Conservation (phyloP, 2,329 filamentous ascomycete genomes). For the Pestalotiopsis sp. region DNA sequence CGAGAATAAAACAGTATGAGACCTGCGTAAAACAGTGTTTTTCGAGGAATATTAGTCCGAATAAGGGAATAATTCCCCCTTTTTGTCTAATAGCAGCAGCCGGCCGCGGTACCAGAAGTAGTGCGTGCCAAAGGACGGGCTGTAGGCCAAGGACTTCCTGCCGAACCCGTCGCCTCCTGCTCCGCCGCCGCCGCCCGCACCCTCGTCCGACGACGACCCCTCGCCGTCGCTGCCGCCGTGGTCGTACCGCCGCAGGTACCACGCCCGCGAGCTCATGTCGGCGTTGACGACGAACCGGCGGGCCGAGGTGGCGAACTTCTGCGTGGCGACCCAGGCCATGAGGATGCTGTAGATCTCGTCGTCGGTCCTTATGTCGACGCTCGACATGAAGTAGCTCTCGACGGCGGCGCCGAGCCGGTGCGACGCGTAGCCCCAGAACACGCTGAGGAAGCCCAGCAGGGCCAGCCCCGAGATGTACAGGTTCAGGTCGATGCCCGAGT, state of each 20-base stretch:
- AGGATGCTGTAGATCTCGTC: conserved; percentile 76
- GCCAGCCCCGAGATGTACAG: conserved; percentile 63
- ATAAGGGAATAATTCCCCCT: too few species aligned
- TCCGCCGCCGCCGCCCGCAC: conserved; percentile 43
- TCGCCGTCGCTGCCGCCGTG: conserved; percentile 38
- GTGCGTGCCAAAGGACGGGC: conserved; percentile 68
- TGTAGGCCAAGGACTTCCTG: conserved; percentile 60
- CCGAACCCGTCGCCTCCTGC: conserved; percentile 35
- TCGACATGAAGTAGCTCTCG: conserved; percentile 62
- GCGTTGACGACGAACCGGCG: conserved; percentile 69
- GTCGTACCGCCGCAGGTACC: conserved; percentile 47
- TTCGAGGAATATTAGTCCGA: background rate
- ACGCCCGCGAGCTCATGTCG: conserved; percentile 56
- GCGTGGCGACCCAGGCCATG: conserved; percentile 69
- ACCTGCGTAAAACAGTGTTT: background rate
- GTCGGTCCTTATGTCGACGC: conserved; percentile 67
- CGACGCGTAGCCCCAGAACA: conserved; percentile 56
- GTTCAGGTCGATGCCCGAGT: conserved; percentile 64
- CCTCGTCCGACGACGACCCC: conserved; percentile 35
- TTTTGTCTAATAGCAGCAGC: conserved; percentile 44
- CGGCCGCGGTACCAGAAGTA: conserved; percentile 68
- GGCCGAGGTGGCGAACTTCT: conserved; percentile 61
- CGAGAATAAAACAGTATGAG: background rate
- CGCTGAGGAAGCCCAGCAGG: conserved; percentile 47
- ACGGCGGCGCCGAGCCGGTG: conserved; percentile 50